Conservation (phyloP, 805 yeast genomes). For the Teunomyces stri region DNA sequence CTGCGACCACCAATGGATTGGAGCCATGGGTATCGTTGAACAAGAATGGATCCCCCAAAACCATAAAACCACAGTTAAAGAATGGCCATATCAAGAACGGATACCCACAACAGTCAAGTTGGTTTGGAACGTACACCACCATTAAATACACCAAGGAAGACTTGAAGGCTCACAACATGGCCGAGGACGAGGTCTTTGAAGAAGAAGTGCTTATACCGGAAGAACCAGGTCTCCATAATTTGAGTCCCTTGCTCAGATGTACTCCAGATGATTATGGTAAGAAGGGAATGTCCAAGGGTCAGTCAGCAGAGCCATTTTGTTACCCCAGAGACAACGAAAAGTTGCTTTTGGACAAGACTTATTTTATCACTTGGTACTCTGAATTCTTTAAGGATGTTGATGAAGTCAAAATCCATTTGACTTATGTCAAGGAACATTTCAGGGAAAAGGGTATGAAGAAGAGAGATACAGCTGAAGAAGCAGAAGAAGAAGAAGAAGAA, state of each 20-base stretch:
- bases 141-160: slow-evolving; percentile 56
- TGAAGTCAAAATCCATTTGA: slow-evolving; percentile 64
- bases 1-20: slow-evolving; percentile 64
- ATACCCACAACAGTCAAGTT: slow-evolving; percentile 71
- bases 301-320: slow-evolving; percentile 77
- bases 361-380: slow-evolving; percentile 82
- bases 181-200: slow-evolving; percentile 52
- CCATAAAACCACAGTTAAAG: slow-evolving; percentile 72
- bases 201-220: slow-evolving; percentile 61
- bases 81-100: slow-evolving; percentile 67
- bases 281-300: slow-evolving; percentile 59
- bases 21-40: slow-evolving; percentile 81
- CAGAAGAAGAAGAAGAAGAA: slow-evolving; percentile 12
- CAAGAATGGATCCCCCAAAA: slow-evolving; percentile 75
- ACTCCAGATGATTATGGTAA: slow-evolving; percentile 72
- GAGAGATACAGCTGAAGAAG: slow-evolving; percentile 21
- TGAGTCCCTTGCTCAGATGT: slow-evolving; percentile 82
- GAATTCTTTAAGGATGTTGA: slow-evolving; percentile 56
- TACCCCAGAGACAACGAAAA: slow-evolving; percentile 64
- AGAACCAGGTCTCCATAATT: slow-evolving; percentile 65
- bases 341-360: slow-evolving; percentile 58
- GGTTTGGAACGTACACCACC: slow-evolving; percentile 69
- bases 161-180: slow-evolving; percentile 71
- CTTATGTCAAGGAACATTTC: slow-evolving; percentile 57
- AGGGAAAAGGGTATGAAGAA: slow-evolving; percentile 58